These are phyloP conservation scores for Leishmania gerbilli DNA, from an alignment of 208 protist species.

Conservation along the genomic window DNA sequence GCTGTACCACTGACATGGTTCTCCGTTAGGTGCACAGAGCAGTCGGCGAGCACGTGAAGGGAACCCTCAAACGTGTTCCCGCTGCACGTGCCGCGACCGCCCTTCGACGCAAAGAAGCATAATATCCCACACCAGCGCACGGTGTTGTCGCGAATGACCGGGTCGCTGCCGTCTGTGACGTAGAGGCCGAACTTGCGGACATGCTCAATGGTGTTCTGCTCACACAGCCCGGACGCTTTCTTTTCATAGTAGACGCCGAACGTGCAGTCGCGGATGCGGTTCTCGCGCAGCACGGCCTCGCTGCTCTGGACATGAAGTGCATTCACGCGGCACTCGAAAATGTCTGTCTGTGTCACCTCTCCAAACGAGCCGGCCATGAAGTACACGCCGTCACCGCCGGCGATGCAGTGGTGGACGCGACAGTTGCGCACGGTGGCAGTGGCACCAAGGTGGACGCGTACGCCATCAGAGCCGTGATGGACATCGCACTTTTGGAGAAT, in stretches of 20 bases:
- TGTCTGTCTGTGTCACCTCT: conserved; percentile 75
- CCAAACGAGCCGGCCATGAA: conserved; percentile 64
- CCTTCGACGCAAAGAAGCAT: conserved; percentile 67
- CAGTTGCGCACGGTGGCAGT: conserved; percentile 54
- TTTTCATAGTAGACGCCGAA: conserved; percentile 80
- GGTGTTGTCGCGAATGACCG: conserved; percentile 68
- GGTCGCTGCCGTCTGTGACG: conserved; percentile 66
- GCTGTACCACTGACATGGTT: conserved; percentile 65
- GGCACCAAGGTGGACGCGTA: conserved; percentile 58
- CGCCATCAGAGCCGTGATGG: conserved; percentile 71
- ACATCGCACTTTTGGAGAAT: conserved; percentile 80
- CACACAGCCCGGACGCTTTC: conserved; percentile 50
- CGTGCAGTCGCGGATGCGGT: conserved; percentile 74
- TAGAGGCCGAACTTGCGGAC: conserved; percentile 79
- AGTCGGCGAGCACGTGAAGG: conserved; percentile 61
- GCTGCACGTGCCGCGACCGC: conserved; percentile 60
- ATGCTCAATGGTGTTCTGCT: conserved; percentile 84
- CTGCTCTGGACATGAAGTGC: conserved; percentile 66
- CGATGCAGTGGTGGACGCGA: conserved; percentile 71
- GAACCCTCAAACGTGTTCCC: conserved; percentile 85
- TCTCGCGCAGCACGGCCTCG: conserved; percentile 42
- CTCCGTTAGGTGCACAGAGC: conserved; percentile 54
- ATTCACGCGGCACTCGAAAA: conserved; percentile 87
- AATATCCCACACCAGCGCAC: conserved; percentile 78
- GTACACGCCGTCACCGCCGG: conserved; percentile 82